These are phyloP conservation scores for Pisolithus tinctorius DNA, from an alignment of 768 basidiomycete species.

Conservation along the genomic window DNA sequence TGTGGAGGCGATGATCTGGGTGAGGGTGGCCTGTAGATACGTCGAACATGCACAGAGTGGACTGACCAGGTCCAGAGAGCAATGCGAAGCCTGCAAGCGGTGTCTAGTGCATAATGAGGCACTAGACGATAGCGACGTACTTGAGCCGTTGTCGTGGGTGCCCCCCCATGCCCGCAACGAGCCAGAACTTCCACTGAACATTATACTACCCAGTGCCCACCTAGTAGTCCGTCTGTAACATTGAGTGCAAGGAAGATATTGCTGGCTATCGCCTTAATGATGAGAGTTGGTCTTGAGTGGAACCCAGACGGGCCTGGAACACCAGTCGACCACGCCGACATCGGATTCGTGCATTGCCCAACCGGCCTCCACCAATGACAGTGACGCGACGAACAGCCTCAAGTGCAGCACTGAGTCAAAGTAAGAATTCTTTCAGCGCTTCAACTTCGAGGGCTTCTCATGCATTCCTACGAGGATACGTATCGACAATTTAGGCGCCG, in stretches of 20 bases:
- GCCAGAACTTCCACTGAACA: not conserved
- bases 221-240: slow-evolving; percentile 44
- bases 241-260: slow-evolving; percentile 65
- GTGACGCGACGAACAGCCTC: slow-evolving; percentile 9
- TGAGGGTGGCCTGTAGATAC: slow-evolving; percentile 53
- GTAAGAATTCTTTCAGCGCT: too few relatives aligned
- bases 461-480: too few relatives aligned
- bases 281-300: slow-evolving; percentile 49
- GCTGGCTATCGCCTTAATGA: slow-evolving; percentile 59
- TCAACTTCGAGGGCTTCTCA: too few relatives aligned
- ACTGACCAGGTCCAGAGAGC: slow-evolving; percentile 37
- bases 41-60: slow-evolving; percentile 65
- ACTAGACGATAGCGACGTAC: slow-evolving; percentile 34
- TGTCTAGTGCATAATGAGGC: not conserved
- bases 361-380: slow-evolving; percentile 16
- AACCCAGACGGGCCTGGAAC: slow-evolving; percentile 68
- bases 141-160: slow-evolving; percentile 54
- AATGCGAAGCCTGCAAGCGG: slow-evolving; percentile 39
- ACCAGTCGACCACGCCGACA: slow-evolving; percentile 83
- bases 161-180: slow-evolving; percentile 66
- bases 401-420: too few relatives aligned
- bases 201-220: slow-evolving; percentile 17
- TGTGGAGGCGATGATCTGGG: slow-evolving; percentile 58
- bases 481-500: too few relatives aligned
- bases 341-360: slow-evolving; percentile 64